Evolutionary conservation across 2,329 filamentous ascomycete species (phyloP), one percentile per base, ranked within the genome.

Genomic region (Penicillium sp.): DNA sequence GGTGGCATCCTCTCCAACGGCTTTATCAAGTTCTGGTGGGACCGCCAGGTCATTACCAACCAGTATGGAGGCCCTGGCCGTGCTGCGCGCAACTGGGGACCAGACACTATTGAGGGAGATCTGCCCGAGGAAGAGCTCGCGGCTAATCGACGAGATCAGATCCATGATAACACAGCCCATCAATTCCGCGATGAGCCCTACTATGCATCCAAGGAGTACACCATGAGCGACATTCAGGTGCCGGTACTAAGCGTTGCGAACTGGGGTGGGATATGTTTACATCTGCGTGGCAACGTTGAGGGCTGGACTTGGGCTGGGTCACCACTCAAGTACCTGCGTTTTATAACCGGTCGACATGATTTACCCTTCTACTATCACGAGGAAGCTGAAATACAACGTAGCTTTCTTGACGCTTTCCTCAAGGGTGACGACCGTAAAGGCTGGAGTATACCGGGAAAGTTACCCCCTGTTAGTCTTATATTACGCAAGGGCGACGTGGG

Each of bases 331-430:
- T 90, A 86, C 61, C 76, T 90, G 0, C 81, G 86, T 6, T 83
- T 89, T 66, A 86, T 89, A 64, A 85, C 82, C 0, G 87, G 87
- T 1, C 79, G 87, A 0, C 87, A 90, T 60, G 87, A 90, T 63
- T 74, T 90, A 1, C 87, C 87, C 0, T 89, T 90, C 67, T 90
- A 89, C 71, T 88, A 89, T 65, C 69, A 80, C 1, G 83, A 89
- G 48, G 84, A 89, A 60, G 86, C 88, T 0, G 83, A 87, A 59
- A 63, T 90, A 0, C 87, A 90, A 64, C 78, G 76, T 47, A 83
- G 81, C 61, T 90, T 90, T 67, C 72, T 90, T 0, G 84, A 89
- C 58, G 86, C 86, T 0, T 90, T 90, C 65, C 77, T 90, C 35
- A 89, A 89, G 62, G 83, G 78, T 1, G 78, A 89, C 0, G 87